A percentile compares a stretch with the other conserved stretches of the same genome.
Evolutionary conservation across 202 grass and related monocot genomes (phyloP).

Genomic region (Carex arenaria): DNA sequence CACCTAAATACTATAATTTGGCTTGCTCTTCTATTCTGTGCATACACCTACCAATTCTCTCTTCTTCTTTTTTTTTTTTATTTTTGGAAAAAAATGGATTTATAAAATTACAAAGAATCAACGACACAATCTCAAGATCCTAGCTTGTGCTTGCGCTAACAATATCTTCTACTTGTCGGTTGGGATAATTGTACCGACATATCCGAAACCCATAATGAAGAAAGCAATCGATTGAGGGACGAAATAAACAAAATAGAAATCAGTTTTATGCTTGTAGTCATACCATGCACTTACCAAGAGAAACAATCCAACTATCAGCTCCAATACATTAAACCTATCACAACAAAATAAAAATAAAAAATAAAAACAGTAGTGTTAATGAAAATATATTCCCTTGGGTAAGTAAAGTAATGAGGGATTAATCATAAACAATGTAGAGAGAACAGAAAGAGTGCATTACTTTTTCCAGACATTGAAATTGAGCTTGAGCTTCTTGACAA

Average conservation of each 20-base stretch:
- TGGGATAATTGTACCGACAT: slow-evolving; percentile 36
- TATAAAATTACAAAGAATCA: slow-evolving; percentile 32
- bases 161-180: slow-evolving; percentile 27
- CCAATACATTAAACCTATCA: slow-evolving; percentile 28
- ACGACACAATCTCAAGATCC: not conserved
- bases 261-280: slow-evolving; percentile 12
- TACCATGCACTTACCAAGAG: slow-evolving; percentile 32
- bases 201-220: slow-evolving; percentile 39
- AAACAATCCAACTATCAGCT: slow-evolving; percentile 19
- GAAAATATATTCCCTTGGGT: not conserved
- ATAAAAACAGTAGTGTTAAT: not conserved
- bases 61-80: not conserved
- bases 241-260: slow-evolving; percentile 31
- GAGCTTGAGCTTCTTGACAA: slow-evolving; percentile 30
- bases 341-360: slow-evolving; percentile 11
- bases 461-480: slow-evolving; percentile 28
- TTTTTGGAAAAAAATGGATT: slow-evolving; percentile 18
- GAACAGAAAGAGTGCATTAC: not conserved
- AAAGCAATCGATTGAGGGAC: slow-evolving; percentile 28
- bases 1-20: not conserved
- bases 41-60: not conserved
- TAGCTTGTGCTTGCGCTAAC: not conserved
- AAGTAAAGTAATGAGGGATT: not conserved
- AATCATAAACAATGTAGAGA: not conserved
- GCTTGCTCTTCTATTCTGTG: not conserved